A percentile compares a stretch with the other conserved stretches of the same genome.
Evolutionary conservation across 2,329 filamentous ascomycete species (phyloP).

Genomic region (Aspergillus latus): DNA sequence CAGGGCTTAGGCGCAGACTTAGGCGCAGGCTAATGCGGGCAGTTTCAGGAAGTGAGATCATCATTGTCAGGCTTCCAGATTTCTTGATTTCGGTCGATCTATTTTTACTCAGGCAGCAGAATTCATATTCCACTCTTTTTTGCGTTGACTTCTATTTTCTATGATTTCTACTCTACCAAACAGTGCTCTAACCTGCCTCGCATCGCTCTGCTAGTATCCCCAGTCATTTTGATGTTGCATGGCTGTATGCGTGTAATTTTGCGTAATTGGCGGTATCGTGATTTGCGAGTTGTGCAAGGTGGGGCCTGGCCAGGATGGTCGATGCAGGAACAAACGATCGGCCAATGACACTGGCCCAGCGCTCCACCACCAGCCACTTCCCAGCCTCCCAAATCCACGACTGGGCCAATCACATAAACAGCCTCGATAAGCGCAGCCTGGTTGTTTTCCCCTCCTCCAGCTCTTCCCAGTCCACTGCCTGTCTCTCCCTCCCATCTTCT

Average conservation of each 20-base stretch:
- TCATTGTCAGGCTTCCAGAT: constrained; percentile 1
- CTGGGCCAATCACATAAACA: constrained; percentile 7
- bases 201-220: not conserved
- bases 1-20: constrained; percentile 10
- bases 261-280: not conserved
- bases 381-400: constrained; percentile 16
- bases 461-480: not conserved
- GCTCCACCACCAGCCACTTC: constrained; percentile 17
- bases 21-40: constrained; percentile 4
- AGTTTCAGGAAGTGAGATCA: constrained; percentile 2
- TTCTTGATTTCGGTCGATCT: constrained; percentile 5
- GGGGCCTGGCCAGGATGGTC: not conserved
- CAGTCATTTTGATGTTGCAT: not conserved
- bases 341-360: constrained; percentile 41
- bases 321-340: constrained; percentile 20
- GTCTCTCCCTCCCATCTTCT: not conserved
- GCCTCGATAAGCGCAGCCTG: constrained; percentile 8
- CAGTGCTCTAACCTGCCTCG: too few relatives aligned
- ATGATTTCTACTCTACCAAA: too few relatives aligned
- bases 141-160: too few relatives aligned
- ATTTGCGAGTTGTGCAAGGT: not conserved
- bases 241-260: constrained; percentile 6
- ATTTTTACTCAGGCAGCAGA: constrained; percentile 11
- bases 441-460: constrained; percentile 12
- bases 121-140: not conserved